Evolutionary conservation across 202 grass and related monocot species (phyloP).

Genomic region (Eragrostis tef): DNA sequence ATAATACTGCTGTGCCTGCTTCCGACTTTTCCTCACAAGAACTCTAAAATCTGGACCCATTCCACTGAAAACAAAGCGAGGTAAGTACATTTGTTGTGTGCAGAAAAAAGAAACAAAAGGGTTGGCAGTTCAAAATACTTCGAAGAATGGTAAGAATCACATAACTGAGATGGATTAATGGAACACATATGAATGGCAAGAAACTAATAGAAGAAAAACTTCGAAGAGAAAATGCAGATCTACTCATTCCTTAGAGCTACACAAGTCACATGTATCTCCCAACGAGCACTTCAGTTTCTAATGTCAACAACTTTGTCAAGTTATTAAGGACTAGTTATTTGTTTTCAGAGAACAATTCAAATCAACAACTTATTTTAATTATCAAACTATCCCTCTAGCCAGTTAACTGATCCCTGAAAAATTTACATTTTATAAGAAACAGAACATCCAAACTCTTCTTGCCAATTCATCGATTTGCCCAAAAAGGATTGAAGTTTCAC

Average conservation of each 20-base stretch:
- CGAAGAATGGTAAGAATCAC: background rate
- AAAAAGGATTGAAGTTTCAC: background rate
- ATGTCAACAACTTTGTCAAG: background rate
- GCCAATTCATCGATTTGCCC: background rate
- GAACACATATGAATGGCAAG: background rate
- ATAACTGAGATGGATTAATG: background rate
- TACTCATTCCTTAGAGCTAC: background rate
- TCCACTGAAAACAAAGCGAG: slow-evolving; percentile 65
- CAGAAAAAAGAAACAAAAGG: background rate
- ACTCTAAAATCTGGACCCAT: slow-evolving; percentile 98
- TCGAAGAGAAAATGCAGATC: background rate
- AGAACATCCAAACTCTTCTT: background rate
- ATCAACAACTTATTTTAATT: background rate
- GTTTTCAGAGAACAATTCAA: background rate
- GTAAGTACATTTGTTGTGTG: background rate
- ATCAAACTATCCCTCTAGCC: background rate
- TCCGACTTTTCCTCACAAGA: slow-evolving; percentile 95
- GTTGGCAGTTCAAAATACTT: background rate
- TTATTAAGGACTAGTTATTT: background rate
- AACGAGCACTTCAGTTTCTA: background rate
- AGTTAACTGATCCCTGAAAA: background rate
- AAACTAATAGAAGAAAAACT: slow-evolving; percentile 3
- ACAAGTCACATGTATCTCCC: slow-evolving; percentile 14
- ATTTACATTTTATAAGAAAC: slow-evolving; percentile 1
- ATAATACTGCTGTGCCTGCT: slow-evolving; percentile 95